Evolutionary conservation across 352 stramenopile genomes (phyloP).

Genomic region (Phytopythium litorale): DNA sequence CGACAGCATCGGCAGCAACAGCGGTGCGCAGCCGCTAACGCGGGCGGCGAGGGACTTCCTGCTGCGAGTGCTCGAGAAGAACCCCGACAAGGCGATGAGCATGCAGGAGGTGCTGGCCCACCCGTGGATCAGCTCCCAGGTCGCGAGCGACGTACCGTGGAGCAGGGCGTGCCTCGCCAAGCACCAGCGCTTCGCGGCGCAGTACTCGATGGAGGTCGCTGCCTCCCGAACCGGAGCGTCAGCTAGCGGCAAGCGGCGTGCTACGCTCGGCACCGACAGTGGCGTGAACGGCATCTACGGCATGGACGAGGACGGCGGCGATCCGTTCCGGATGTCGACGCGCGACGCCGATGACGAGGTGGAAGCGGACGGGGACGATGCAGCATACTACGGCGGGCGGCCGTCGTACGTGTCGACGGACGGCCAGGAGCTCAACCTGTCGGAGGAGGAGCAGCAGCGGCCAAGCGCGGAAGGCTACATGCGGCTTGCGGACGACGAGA

Average conservation of each 20-base stretch:
- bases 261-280: neutral
- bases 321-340: neutral
- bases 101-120: constrained; percentile 58
- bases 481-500: constrained; percentile 48
- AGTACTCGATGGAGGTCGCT: constrained; percentile 45
- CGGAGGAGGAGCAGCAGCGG: constrained; percentile 31
- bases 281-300: neutral
- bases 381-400: constrained; percentile 23
- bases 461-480: constrained; percentile 77
- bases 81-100: constrained; percentile 39
- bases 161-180: constrained; percentile 30
- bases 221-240: neutral
- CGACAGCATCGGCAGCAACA: constrained; percentile 10
- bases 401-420: constrained; percentile 77
- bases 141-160: constrained; percentile 47
- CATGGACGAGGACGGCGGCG: constrained; percentile 4
- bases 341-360: constrained; percentile 10
- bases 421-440: constrained; percentile 30
- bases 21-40: constrained; percentile 27
- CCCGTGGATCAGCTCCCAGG: constrained; percentile 57
- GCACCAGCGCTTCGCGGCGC: constrained; percentile 36
- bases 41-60: constrained; percentile 69
- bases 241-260: neutral
- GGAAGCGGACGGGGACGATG: constrained; percentile 8
- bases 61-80: constrained; percentile 47